phyloP scores from a whole-genome alignment of 2,329 filamentous ascomycete genomes.

The Didymellaceae sp. region DNA sequence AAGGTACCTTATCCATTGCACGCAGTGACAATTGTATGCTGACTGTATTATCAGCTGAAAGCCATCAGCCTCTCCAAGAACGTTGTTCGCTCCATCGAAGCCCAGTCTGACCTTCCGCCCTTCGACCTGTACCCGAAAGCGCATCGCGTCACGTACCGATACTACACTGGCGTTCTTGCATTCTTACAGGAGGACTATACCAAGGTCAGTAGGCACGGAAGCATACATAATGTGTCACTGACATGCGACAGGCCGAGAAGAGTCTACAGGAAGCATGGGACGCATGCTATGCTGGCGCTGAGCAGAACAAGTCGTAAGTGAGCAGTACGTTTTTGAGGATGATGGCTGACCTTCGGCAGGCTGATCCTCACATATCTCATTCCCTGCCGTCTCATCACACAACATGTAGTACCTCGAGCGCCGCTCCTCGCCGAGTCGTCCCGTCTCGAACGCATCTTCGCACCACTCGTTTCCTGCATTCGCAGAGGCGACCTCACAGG shows the following conservation, averaged over 20 bases:
- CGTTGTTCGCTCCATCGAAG: conserved; percentile 81
- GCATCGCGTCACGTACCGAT: conserved; percentile 94
- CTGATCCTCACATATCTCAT: conserved; percentile 94
- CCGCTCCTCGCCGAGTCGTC: conserved; percentile 77
- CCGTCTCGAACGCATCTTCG: conserved; percentile 76
- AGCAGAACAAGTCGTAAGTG: conserved; percentile 79
- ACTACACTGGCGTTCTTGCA: conserved; percentile 90
- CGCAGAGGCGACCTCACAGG: conserved; percentile 79
- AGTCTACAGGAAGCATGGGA: conserved; percentile 79
- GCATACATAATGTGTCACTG: conserved; percentile 11
- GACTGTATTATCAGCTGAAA: conserved; percentile 64
- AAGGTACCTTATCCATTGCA: conserved; percentile 57
- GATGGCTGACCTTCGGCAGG: conserved; percentile 53
- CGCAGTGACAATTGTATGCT: not conserved
- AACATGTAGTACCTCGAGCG: conserved; percentile 78
- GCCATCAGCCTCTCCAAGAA: conserved; percentile 89
- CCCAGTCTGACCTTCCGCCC: conserved; percentile 79
- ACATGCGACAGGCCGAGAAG: conserved; percentile 38
- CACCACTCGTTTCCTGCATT: conserved; percentile 79
- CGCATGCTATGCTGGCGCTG: conserved; percentile 76
- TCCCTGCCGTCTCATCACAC: conserved; percentile 88
- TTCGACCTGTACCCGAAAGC: conserved; percentile 83
- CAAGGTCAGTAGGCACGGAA: conserved; percentile 61
- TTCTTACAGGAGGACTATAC: conserved; percentile 95
- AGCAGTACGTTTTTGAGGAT: not conserved